Conservation (phyloP, 2,329 filamentous ascomycete genomes). For the Fusarium coffeatum region DNA sequence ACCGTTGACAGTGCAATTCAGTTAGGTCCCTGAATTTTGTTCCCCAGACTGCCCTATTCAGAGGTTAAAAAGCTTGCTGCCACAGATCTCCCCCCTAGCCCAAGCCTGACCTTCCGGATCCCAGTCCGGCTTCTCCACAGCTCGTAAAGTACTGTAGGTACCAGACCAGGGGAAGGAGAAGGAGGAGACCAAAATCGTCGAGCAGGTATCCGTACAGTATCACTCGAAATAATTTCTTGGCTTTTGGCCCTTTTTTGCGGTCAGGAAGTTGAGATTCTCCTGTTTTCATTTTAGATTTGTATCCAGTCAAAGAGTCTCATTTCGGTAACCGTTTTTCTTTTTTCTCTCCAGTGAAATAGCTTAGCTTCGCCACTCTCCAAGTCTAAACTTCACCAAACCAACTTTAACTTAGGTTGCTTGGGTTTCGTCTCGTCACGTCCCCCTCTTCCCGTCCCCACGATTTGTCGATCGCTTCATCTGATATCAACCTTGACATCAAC, state of each 20-base stretch:
- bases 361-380: constrained; percentile 6
- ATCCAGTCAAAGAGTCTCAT: constrained; percentile 8
- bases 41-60: constrained; percentile 2
- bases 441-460: constrained; percentile 31
- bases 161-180: constrained; percentile 18
- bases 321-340: background rate
- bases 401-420: constrained; percentile 20
- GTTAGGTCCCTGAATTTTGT: background rate
- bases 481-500: constrained; percentile 2
- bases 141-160: constrained; percentile 5
- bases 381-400: constrained; percentile 13
- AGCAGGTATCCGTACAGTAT: constrained; percentile 17
- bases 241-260: constrained; percentile 25
- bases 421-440: constrained; percentile 6
- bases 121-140: constrained; percentile 23
- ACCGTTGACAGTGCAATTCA: background rate
- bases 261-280: constrained; percentile 22
- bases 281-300: constrained; percentile 7
- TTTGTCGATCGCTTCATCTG: constrained; percentile 31
- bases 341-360: background rate
- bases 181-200: constrained; percentile 1
- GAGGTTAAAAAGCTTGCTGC: constrained; percentile 5
- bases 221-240: constrained; percentile 37
- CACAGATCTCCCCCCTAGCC: constrained; percentile 7
- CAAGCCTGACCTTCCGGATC: constrained; percentile 20